These are phyloP conservation scores for Syzygium aqueum DNA, from an alignment of 345 rosid genomes.

Conservation along the genomic window DNA sequence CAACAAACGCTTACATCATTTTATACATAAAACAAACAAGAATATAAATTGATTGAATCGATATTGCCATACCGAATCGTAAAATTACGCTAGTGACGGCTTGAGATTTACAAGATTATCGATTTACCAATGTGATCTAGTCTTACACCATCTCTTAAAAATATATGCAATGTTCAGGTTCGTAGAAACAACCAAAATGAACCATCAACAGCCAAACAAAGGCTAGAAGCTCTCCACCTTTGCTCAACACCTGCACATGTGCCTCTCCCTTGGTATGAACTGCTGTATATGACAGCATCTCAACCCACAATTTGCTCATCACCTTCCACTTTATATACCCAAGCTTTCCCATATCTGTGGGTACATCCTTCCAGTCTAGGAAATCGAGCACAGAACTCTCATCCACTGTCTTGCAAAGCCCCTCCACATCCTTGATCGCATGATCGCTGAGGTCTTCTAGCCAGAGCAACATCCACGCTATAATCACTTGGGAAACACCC, in stretches of 20 bases:
- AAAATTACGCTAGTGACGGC: accelerated
- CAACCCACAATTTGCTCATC: background rate
- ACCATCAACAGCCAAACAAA: background rate
- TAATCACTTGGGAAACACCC: accelerated
- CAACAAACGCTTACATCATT: background rate
- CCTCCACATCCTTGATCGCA: accelerated
- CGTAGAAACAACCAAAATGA: background rate
- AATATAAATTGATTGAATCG: accelerated
- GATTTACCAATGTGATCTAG: background rate
- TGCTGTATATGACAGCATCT: background rate
- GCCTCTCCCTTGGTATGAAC: background rate
- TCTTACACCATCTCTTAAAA: accelerated
- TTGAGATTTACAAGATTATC: background rate
- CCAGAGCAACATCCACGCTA: accelerated
- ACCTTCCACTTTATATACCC: background rate
- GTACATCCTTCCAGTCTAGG: accelerated
- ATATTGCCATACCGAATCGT: background rate
- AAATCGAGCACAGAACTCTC: accelerated
- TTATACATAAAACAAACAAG: background rate
- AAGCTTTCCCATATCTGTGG: accelerated
- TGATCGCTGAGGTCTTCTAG: accelerated
- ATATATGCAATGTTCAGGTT: accelerated
- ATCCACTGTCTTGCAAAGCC: accelerated
- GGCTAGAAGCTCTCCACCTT: background rate
- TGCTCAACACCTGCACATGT: background rate